Percentiles rank a stretch among this genome's conserved stretches.
Conservation (phyloP, 257 asterid genomes). For the Nemophila menziesii region DNA sequence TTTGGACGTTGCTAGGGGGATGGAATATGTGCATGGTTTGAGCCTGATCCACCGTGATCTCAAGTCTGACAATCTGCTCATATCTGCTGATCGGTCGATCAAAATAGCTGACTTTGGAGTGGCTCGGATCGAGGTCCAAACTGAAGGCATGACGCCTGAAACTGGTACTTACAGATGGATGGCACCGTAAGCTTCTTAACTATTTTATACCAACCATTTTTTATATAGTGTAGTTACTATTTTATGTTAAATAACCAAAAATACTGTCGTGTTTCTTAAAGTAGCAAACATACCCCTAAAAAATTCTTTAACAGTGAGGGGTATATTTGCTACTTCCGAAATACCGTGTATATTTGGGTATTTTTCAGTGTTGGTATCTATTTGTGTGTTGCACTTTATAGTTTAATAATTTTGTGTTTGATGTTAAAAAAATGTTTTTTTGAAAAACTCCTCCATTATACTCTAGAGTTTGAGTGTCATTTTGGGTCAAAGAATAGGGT, state of each 20-base stretch:
- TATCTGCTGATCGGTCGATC: constrained; percentile 82
- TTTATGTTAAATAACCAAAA: too few species aligned
- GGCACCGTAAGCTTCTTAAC: constrained; percentile 83
- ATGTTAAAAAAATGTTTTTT: too few species aligned
- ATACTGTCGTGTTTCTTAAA: too few species aligned
- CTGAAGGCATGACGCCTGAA: constrained; percentile 99
- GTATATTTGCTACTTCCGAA: too few species aligned
- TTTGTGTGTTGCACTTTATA: not conserved
- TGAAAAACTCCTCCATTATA: too few species aligned
- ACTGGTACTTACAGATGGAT: constrained; percentile 99
- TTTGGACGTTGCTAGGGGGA: constrained; percentile 93
- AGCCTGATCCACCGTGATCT: constrained; percentile 86
- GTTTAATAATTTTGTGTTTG: not conserved
- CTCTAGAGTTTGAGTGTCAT: too few species aligned
- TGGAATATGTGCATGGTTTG: constrained; percentile 88
- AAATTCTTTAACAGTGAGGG: too few species aligned
- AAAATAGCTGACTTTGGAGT: constrained; percentile 98
- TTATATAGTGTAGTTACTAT: not conserved
- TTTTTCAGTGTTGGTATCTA: not conserved
- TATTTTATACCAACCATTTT: not conserved
- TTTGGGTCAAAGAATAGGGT: too few species aligned
- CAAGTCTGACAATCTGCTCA: constrained; percentile 91
- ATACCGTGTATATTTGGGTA: too few species aligned
- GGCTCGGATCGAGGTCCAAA: constrained; percentile 94
- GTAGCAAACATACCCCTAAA: too few species aligned